These are phyloP conservation scores for Ceratocystis ficicola DNA, from an alignment of 2,329 filamentous ascomycete genomes.

Conservation along the genomic window DNA sequence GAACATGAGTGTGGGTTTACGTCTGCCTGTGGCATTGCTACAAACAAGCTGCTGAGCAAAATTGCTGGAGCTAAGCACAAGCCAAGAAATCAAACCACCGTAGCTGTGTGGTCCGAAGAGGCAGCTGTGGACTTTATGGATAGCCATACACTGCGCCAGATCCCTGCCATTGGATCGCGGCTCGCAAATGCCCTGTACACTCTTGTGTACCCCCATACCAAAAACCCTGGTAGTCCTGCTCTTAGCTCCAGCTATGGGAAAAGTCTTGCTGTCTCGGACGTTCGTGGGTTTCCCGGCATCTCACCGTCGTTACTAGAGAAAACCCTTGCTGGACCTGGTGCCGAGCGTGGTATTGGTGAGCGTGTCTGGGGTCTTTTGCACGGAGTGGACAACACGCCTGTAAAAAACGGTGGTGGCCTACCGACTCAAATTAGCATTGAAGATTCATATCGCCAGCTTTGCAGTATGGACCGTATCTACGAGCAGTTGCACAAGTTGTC, in stretches of 20 bases:
- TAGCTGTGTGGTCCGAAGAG: conserved; percentile 52
- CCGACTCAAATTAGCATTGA: conserved; percentile 90
- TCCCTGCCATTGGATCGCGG: conserved; percentile 78
- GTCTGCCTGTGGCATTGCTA: conserved; percentile 75
- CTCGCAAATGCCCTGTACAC: conserved; percentile 41
- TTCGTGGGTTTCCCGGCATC: conserved; percentile 42
- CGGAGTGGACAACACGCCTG: conserved; percentile 63
- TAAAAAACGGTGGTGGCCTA: conserved; percentile 56
- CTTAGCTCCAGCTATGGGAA: background rate
- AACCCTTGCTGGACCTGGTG: conserved; percentile 57
- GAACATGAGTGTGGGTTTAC: conserved; percentile 73
- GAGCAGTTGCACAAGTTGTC: conserved; percentile 59
- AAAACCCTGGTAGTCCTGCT: background rate
- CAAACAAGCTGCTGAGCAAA: conserved; percentile 77
- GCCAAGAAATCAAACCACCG: conserved; percentile 73
- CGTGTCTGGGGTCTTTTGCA: conserved; percentile 70
- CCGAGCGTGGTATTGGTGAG: conserved; percentile 56
- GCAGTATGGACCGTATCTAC: conserved; percentile 49
- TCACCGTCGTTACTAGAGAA: conserved; percentile 52
- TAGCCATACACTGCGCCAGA: conserved; percentile 58
- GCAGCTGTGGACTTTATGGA: conserved; percentile 61
- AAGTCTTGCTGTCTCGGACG: conserved; percentile 6
- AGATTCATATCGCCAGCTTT: conserved; percentile 65
- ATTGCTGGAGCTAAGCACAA: conserved; percentile 75
- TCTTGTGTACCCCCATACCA: conserved; percentile 22